Conservation (phyloP, 768 basidiomycete species). For the Collybia sp. region DNA sequence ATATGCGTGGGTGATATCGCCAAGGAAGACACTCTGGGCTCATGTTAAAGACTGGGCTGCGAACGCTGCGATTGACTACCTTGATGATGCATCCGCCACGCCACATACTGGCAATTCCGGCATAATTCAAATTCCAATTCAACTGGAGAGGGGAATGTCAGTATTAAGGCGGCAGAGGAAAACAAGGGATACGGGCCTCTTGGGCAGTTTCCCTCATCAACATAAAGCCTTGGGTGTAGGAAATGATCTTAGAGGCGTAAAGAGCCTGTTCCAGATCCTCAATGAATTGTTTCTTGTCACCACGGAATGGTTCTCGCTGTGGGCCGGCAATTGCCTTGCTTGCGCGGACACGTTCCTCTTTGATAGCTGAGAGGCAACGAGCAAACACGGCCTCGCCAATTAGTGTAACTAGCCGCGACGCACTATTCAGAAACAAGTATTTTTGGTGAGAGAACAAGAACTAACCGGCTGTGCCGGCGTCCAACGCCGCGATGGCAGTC, state of each 20-base stretch:
- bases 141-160: constrained; percentile 33
- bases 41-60: not conserved
- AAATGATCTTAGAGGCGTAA: constrained; percentile 99
- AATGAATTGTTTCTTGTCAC: constrained; percentile 98
- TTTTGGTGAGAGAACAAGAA: constrained; percentile 8
- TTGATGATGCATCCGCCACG: constrained; percentile 99
- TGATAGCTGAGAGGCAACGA: constrained; percentile 95
- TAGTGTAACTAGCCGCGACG: constrained; percentile 69
- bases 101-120: constrained; percentile 99
- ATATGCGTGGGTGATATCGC: constrained; percentile 90
- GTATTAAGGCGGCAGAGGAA: not conserved
- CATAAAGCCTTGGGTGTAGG: constrained; percentile 99
- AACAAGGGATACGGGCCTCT: constrained; percentile 46
- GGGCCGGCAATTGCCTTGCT: constrained; percentile 90
- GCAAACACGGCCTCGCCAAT: constrained; percentile 99
- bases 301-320: constrained; percentile 88
- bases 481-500: constrained; percentile 97
- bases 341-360: constrained; percentile 91
- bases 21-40: constrained; percentile 80
- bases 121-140: constrained; percentile 92
- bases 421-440: constrained; percentile 4
- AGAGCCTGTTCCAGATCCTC: constrained; percentile 98
- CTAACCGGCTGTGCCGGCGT: constrained; percentile 82
- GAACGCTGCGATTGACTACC: constrained; percentile 22
- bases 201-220: constrained; percentile 98